Base-by-base conservation (phyloP, 2,329 filamentous ascomycete species). In the Cordyceps militaris region DNA sequence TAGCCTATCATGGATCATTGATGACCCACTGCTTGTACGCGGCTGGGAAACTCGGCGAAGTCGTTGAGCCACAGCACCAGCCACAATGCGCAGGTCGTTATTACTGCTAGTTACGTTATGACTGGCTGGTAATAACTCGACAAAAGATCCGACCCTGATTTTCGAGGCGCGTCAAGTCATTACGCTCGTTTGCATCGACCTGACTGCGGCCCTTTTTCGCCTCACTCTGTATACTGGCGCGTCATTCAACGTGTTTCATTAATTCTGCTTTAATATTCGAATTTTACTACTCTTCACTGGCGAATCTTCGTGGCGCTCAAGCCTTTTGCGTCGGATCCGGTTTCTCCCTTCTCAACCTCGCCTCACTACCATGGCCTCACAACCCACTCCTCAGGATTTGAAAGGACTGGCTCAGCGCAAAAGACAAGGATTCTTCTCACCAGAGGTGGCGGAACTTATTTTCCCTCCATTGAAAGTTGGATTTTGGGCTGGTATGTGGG, bases 381-480 rank as follows among this genome's bases (percentile, higher is more conserved):
- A 36, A 46, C 47, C 32, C 11, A 60, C 60, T 23, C 51, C 64
- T 53, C 65, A 61, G 46, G 59, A 66, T 43, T 61, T 48, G 36
- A 57, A 61, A 30, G 28, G 38, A 2, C 46, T 63, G 16, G 64
- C 59, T 48, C 65, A 61, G 51, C 65, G 59, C n/a, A 66, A 65
- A 47, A 66, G 64, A 14, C 65, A 70, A 38, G 72, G 73, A 4
- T 54, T 77, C 10, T 63, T 79, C 23, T 72, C 78, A 14, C 73
- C 74, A 5, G 74, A 76, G 52, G 60, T 80, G 7, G 62, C 71
- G 7, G 74, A 78, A 1, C 71, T 82, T 9, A 62, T 83, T 19
- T 66, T 70, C 9, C 77, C 79, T 21, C 78, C 84, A 23, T 66
- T 87, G 50, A 80, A 84, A 64, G 75, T 85, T 57, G 86, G 85